These are phyloP conservation scores for Megacollybia platyphylla DNA, from an alignment of 1,284 basidiomycete species.

Conservation along the genomic window DNA sequence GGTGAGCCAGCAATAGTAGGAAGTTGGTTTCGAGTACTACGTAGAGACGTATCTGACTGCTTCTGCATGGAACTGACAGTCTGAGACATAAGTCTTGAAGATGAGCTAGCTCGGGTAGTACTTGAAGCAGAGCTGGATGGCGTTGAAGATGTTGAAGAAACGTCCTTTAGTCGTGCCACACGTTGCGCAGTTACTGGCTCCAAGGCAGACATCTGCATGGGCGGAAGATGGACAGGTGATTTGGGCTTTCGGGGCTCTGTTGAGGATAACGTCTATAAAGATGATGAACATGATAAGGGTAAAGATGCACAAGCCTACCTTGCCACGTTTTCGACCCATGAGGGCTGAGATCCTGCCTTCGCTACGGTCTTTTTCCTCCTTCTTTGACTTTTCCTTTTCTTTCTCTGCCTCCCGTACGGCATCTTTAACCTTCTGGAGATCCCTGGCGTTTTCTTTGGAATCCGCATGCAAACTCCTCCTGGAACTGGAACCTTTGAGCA, in stretches of 20 bases:
- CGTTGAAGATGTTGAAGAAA: slow-evolving; percentile 29
- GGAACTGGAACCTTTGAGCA: slow-evolving; percentile 73
- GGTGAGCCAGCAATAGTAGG: slow-evolving; percentile 88
- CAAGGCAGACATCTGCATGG: slow-evolving; percentile 78
- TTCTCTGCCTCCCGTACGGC: slow-evolving; percentile 29
- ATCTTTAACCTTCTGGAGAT: slow-evolving; percentile 24
- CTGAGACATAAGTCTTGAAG: slow-evolving; percentile 58
- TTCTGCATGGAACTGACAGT: slow-evolving; percentile 74
- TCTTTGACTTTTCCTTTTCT: slow-evolving; percentile 44
- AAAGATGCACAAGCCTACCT: slow-evolving; percentile 40
- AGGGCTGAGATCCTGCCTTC: slow-evolving; percentile 79
- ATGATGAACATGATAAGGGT: background rate
- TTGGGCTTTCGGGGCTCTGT: slow-evolving; percentile 64
- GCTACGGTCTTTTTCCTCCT: slow-evolving; percentile 71
- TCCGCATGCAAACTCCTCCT: slow-evolving; percentile 68
- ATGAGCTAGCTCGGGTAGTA: slow-evolving; percentile 29
- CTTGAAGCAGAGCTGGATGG: slow-evolving; percentile 25
- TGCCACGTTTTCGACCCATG: slow-evolving; percentile 84
- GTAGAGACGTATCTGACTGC: slow-evolving; percentile 66
- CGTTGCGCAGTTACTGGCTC: slow-evolving; percentile 69
- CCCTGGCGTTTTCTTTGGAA: slow-evolving; percentile 47
- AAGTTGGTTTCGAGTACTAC: slow-evolving; percentile 54
- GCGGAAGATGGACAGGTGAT: slow-evolving; percentile 61
- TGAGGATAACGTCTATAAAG: slow-evolving; percentile 68
- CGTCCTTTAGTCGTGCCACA: slow-evolving; percentile 62